These are phyloP conservation scores for Pseudopithomyces maydicus DNA, from an alignment of 2,329 filamentous ascomycete species.

Conservation along the genomic window DNA sequence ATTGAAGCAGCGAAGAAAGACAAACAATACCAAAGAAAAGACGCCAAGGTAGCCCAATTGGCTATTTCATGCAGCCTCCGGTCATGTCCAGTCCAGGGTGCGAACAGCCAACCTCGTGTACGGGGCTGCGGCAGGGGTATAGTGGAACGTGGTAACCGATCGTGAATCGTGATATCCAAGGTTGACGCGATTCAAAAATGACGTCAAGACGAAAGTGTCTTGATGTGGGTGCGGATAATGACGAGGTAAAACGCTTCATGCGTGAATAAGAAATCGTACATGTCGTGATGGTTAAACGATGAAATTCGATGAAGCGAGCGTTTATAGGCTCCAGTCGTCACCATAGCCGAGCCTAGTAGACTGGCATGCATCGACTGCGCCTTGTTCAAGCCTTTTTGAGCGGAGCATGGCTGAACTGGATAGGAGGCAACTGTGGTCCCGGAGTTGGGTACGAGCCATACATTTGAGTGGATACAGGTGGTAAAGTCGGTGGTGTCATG, in stretches of 20 bases:
- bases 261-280: conserved; percentile 4
- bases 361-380: conserved; percentile 2
- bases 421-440: conserved; percentile 3
- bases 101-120: conserved; percentile 2
- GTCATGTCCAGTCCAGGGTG: conserved; percentile 1
- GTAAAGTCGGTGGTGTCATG: conserved; percentile 9
- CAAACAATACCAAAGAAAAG: not conserved
- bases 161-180: conserved; percentile 8
- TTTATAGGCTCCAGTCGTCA: not conserved
- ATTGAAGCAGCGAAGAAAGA: not conserved
- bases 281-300: not conserved
- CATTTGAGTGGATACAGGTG: conserved; percentile 2
- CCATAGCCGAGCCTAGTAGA: not conserved
- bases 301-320: not conserved
- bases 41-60: conserved; percentile 6
- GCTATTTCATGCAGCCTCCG: conserved; percentile 3
- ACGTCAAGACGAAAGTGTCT: not conserved
- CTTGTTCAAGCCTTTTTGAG: not conserved
- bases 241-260: conserved; percentile 1
- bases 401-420: conserved; percentile 1
- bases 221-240: not conserved
- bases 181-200: conserved; percentile 6
- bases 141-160: conserved; percentile 1
- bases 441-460: not conserved
- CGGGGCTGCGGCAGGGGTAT: conserved; percentile 5